Percentiles rank a stretch among this genome's conserved stretches.
Evolutionary conservation across 768 basidiomycete species (phyloP).

Genomic region (Phaffia australis): DNA sequence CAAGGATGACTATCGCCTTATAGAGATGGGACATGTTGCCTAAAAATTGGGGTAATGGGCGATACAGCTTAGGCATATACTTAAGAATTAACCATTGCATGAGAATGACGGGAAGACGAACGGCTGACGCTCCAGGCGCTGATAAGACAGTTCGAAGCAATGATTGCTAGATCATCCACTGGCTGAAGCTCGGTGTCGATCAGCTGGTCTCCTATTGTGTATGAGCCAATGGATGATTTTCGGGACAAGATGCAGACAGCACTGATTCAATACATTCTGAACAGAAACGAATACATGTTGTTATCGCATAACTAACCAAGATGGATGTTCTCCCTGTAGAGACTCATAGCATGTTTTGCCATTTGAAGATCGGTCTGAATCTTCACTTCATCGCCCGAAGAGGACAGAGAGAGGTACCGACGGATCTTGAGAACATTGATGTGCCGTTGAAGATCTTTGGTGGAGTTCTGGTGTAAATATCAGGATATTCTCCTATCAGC

Average conservation of each 20-base stretch:
- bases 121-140: constrained; percentile 29
- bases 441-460: constrained; percentile 50
- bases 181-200: constrained; percentile 72
- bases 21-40: constrained; percentile 52
- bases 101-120: constrained; percentile 15
- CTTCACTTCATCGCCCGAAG: background rate
- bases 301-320: constrained; percentile 40
- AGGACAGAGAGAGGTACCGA: constrained; percentile 47
- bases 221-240: background rate
- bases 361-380: constrained; percentile 49
- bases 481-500: background rate
- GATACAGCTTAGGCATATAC: background rate
- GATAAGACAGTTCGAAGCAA: constrained; percentile 60
- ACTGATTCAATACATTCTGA: background rate
- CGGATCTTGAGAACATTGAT: constrained; percentile 68
- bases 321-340: constrained; percentile 57
- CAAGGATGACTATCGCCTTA: constrained; percentile 55
- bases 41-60: constrained; percentile 28
- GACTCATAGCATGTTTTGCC: constrained; percentile 47
- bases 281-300: background rate
- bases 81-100: background rate
- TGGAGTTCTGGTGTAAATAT: constrained; percentile 41
- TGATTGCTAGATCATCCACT: constrained; percentile 69
- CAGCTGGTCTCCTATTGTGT: constrained; percentile 45
- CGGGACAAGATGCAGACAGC: background rate